Evolutionary conservation across 2,329 filamentous ascomycete genomes (phyloP).

Genomic region (Remersonia thermophila): DNA sequence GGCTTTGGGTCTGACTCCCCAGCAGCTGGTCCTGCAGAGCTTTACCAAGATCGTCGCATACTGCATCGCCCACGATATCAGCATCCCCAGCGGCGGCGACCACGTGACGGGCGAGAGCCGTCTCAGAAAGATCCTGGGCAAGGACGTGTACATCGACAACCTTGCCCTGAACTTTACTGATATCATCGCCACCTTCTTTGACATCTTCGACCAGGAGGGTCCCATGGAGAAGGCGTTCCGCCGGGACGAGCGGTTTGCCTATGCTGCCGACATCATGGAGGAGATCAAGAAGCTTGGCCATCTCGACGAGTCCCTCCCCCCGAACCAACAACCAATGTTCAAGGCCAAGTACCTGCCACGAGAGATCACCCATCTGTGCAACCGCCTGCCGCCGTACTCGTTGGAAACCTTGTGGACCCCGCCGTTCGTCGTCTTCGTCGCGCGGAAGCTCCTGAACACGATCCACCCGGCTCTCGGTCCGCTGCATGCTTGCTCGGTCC

Average conservation of each 20-base stretch:
- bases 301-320: conserved; percentile 53
- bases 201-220: conserved; percentile 65
- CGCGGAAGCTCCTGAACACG: conserved; percentile 65
- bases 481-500: conserved; percentile 71
- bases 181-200: conserved; percentile 65
- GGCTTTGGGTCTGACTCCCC: conserved; percentile 40
- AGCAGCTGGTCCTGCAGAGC: conserved; percentile 48
- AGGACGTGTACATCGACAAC: conserved; percentile 48
- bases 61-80: conserved; percentile 64
- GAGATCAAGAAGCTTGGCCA: conserved; percentile 58
- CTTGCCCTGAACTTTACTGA: conserved; percentile 61
- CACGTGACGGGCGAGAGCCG: conserved; percentile 48
- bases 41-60: conserved; percentile 78
- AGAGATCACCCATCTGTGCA: conserved; percentile 68
- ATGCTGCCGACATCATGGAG: conserved; percentile 51
- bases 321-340: conserved; percentile 80
- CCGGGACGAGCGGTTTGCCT: conserved; percentile 43
- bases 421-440: conserved; percentile 58
- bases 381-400: conserved; percentile 50
- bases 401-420: conserved; percentile 60
- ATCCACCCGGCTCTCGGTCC: conserved; percentile 77
- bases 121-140: conserved; percentile 57
- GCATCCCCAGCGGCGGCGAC: conserved; percentile 27
- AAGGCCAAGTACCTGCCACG: conserved; percentile 62
- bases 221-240: conserved; percentile 55